Evolutionary conservation across 2,329 filamentous ascomycete species (phyloP).

Genomic region (Aureobasidium sp.): DNA sequence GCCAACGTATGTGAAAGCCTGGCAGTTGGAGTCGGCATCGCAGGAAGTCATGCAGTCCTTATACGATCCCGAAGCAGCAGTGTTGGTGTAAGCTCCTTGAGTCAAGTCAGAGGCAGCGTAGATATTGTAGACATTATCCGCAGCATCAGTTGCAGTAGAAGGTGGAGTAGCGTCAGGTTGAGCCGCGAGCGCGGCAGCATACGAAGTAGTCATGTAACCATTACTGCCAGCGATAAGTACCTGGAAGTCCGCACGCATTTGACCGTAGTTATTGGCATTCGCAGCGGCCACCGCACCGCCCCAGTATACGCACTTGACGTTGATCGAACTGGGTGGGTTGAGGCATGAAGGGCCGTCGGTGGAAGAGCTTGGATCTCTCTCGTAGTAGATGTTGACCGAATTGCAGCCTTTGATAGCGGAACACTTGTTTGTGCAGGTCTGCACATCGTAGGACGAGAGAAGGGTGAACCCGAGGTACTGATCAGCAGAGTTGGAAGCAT

Average conservation of each 20-base stretch:
- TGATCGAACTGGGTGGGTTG: slow-evolving; percentile 37
- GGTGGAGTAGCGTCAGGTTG: slow-evolving; percentile 13
- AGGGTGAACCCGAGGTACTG: not conserved
- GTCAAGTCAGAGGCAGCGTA: slow-evolving; percentile 19
- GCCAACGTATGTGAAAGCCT: slow-evolving; percentile 24
- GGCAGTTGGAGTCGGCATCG: slow-evolving; percentile 20
- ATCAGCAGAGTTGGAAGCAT: slow-evolving; percentile 4
- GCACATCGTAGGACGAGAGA: not conserved
- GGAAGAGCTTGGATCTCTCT: slow-evolving; percentile 25
- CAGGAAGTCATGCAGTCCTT: slow-evolving; percentile 22
- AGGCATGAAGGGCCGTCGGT: slow-evolving; percentile 34
- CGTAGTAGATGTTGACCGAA: slow-evolving; percentile 22
- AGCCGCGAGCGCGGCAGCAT: slow-evolving; percentile 23
- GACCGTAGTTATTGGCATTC: slow-evolving; percentile 32
- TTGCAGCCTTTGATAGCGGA: slow-evolving; percentile 4
- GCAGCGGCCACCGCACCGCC: slow-evolving; percentile 28
- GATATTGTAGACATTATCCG: slow-evolving; percentile 10
- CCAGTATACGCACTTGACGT: slow-evolving; percentile 36
- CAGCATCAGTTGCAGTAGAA: slow-evolving; percentile 22
- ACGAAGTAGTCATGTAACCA: slow-evolving; percentile 13
- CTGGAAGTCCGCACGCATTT: slow-evolving; percentile 25
- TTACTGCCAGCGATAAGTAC: not conserved
- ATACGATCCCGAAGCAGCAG: slow-evolving; percentile 18
- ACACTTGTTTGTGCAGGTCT: not conserved
- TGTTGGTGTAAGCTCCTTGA: slow-evolving; percentile 20